phyloP scores from a whole-genome alignment of 805 yeast genomes.

The Metschnikowia hibisci region DNA sequence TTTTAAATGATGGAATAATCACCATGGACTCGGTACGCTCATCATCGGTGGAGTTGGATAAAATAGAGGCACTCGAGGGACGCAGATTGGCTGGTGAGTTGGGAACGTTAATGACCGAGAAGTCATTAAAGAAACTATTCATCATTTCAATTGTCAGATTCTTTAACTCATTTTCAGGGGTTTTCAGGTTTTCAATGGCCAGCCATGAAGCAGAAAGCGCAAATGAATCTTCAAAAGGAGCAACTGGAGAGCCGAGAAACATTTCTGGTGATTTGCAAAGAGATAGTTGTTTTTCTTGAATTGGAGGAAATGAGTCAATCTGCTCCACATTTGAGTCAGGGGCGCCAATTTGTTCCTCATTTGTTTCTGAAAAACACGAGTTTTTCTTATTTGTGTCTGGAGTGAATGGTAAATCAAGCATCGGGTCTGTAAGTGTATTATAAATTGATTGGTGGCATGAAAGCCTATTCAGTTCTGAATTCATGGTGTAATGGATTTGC shows the following conservation, averaged over 20 bases:
- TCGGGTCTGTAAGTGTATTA: constrained; percentile 39
- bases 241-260: not conserved
- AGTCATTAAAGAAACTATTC: not conserved
- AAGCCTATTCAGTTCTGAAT: constrained; percentile 23
- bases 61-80: constrained; percentile 21
- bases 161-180: no score
- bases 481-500: constrained; percentile 2
- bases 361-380: no score
- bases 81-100: constrained; percentile 6
- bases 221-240: not conserved
- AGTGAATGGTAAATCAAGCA: constrained; percentile 23
- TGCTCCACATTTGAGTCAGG: no score
- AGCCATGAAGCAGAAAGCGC: not conserved
- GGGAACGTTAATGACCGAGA: not conserved
- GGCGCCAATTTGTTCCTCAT: no score
- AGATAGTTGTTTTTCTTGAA: not conserved
- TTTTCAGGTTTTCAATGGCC: not conserved
- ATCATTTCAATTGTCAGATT: no score
- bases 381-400: no score
- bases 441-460: constrained; percentile 37
- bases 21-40: constrained; percentile 21
- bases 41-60: constrained; percentile 29
- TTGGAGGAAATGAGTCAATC: no score
- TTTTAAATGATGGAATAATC: constrained; percentile 20
- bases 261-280: not conserved